phyloP scores from a whole-genome alignment of 345 rosid species.

The Conringia planisiliqua region DNA sequence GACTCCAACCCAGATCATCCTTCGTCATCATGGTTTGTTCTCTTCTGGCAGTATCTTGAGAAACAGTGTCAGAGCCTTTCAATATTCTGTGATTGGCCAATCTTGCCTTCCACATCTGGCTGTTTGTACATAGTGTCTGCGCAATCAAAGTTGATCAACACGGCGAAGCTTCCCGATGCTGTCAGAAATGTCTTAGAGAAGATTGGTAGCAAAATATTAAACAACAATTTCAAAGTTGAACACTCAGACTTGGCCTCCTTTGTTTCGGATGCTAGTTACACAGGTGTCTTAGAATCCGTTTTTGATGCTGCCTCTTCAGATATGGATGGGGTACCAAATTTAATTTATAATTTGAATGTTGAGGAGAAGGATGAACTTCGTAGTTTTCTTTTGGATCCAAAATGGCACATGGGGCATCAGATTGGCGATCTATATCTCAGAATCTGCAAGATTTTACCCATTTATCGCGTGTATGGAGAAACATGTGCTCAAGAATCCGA shows the following conservation, averaged over 20 bases:
- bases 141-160: conserved; percentile 69
- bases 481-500: conserved; percentile 43
- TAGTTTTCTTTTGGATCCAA: conserved; percentile 66
- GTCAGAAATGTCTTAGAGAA: conserved; percentile 60
- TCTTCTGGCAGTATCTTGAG: conserved; percentile 80
- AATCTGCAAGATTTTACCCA: conserved; percentile 67
- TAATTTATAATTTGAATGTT: conserved; percentile 42
- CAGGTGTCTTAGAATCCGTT: conserved; percentile 71
- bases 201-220: conserved; percentile 84
- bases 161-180: conserved; percentile 55
- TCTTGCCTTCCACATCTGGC: conserved; percentile 82
- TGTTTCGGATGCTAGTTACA: conserved; percentile 55
- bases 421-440: conserved; percentile 48
- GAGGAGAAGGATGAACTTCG: conserved; percentile 85
- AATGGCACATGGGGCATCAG: conserved; percentile 67
- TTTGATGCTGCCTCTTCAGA: conserved; percentile 52
- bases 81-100: conserved; percentile 85
- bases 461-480: conserved; percentile 58
- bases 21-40: conserved; percentile 71
- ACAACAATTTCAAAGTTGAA: conserved; percentile 50
- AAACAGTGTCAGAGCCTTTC: conserved; percentile 58
- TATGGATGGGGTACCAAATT: conserved; percentile 35
- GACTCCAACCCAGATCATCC: conserved; percentile 58
- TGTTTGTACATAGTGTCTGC: conserved; percentile 63
- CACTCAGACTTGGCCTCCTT: conserved; percentile 72